Evolutionary conservation across 495 filamentous ascomycete species (phyloP).

Genomic region (Trichoderma orchidacearum): DNA sequence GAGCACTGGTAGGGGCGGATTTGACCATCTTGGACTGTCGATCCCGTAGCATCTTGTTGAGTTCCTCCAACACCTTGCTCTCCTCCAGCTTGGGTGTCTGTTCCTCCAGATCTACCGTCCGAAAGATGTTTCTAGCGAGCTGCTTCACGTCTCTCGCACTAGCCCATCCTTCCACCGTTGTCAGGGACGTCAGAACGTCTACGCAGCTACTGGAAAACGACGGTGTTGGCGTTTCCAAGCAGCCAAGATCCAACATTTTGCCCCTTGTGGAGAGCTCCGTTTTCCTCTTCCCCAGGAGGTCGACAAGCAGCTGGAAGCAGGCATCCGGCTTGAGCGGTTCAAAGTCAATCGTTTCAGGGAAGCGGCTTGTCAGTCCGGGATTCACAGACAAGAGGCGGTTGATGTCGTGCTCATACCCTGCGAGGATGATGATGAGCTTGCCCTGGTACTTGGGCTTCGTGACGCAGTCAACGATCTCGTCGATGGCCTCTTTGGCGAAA

Average conservation of each 20-base stretch:
- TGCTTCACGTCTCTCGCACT: conserved; percentile 55
- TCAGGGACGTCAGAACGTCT: conserved; percentile 24
- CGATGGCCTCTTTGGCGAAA: conserved; percentile 58
- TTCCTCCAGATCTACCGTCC: conserved; percentile 12
- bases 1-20: background rate
- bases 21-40: conserved; percentile 13
- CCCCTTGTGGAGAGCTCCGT: conserved; percentile 8
- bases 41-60: conserved; percentile 33
- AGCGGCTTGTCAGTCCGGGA: conserved; percentile 43
- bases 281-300: conserved; percentile 9
- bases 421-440: conserved; percentile 61
- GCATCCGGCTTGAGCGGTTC: conserved; percentile 21
- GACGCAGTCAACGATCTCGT: conserved; percentile 57
- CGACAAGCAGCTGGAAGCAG: conserved; percentile 29
- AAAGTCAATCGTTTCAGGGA: conserved; percentile 46
- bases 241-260: conserved; percentile 21
- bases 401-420: conserved; percentile 61
- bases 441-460: conserved; percentile 47
- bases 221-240: conserved; percentile 14
- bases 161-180: conserved; percentile 42
- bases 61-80: conserved; percentile 17
- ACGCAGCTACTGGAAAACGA: conserved; percentile 13
- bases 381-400: conserved; percentile 53
- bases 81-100: conserved; percentile 13
- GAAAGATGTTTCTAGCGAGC: conserved; percentile 38